These are phyloP conservation scores for Tardiomyces blankii DNA, from an alignment of 1,139 yeast species.

Conservation along the genomic window DNA sequence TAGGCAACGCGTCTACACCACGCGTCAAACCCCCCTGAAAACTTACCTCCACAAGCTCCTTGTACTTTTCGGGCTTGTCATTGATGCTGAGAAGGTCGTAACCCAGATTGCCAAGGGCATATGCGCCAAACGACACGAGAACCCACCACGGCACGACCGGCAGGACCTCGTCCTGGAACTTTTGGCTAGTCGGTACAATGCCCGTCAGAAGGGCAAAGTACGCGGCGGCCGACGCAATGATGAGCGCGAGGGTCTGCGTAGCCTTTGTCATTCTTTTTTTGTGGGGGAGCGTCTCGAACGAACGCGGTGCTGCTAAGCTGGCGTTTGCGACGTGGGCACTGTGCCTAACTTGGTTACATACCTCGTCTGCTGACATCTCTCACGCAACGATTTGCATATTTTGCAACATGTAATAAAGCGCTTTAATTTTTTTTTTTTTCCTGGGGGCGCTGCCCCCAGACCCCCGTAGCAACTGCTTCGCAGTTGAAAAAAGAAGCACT, in stretches of 20 bases:
- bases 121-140: constrained; percentile 58
- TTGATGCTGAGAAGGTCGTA: constrained; percentile 62
- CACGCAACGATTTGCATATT: too few species aligned
- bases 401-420: too few species aligned
- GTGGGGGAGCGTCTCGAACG: neutral
- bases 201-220: constrained; percentile 46
- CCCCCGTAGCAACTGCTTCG: too few species aligned
- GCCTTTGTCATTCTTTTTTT: constrained; percentile 53
- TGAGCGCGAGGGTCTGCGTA: constrained; percentile 44
- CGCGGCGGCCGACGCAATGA: constrained; percentile 36
- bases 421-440: too few species aligned
- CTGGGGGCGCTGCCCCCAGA: too few species aligned
- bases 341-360: too few species aligned
- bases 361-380: too few species aligned
- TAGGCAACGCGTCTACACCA: too few species aligned
- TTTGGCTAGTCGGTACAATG: constrained; percentile 43
- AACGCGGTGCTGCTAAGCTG: too few species aligned
- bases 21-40: too few species aligned
- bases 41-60: constrained; percentile 36
- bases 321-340: too few species aligned
- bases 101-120: constrained; percentile 62
- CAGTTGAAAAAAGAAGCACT: too few species aligned
- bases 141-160: constrained; percentile 69
- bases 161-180: constrained; percentile 42
- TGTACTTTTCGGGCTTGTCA: constrained; percentile 60